Evolutionary conservation across 192 early-diverging fungal species (phyloP).

Genomic region (Entrophospora sp.): DNA sequence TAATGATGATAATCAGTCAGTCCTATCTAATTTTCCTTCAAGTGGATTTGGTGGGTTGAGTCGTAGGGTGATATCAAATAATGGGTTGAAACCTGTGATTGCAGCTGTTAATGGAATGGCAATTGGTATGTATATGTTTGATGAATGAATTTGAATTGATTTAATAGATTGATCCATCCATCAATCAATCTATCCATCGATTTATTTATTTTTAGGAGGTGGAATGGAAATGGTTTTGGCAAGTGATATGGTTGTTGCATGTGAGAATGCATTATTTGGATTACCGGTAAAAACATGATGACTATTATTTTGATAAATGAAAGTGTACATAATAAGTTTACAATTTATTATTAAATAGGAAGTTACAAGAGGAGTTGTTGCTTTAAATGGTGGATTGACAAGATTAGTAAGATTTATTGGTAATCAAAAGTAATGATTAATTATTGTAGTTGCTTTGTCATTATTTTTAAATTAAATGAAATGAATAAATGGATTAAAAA

Average conservation of each 20-base stretch:
- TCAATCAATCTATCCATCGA: not conserved
- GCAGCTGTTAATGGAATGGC: conserved; percentile 38
- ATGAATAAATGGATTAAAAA: not conserved
- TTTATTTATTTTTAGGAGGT: conserved; percentile 12
- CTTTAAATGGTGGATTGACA: conserved; percentile 26
- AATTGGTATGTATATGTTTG: too few relatives aligned
- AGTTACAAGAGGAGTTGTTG: conserved; percentile 32
- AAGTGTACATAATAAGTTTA: too few relatives aligned
- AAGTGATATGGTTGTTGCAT: conserved; percentile 34
- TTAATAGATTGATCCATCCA: not conserved
- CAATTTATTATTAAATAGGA: too few relatives aligned
- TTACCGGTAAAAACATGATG: too few relatives aligned
- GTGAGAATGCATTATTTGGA: conserved; percentile 28
- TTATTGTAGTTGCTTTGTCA: not conserved
- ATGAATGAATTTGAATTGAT: too few relatives aligned
- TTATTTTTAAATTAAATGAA: not conserved
- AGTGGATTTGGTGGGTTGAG: conserved; percentile 33
- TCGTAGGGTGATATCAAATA: conserved; percentile 21
- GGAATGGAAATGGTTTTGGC: conserved; percentile 32
- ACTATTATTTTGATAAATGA: too few relatives aligned
- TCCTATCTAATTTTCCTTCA: not conserved
- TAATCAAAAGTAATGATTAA: not conserved
- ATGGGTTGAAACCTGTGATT: conserved; percentile 32
- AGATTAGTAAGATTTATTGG: conserved; percentile 26
- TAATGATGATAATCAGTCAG: not conserved